Base-by-base conservation (phyloP, 352 stramenopile genomes). In the Globisporangium parvum region DNA sequence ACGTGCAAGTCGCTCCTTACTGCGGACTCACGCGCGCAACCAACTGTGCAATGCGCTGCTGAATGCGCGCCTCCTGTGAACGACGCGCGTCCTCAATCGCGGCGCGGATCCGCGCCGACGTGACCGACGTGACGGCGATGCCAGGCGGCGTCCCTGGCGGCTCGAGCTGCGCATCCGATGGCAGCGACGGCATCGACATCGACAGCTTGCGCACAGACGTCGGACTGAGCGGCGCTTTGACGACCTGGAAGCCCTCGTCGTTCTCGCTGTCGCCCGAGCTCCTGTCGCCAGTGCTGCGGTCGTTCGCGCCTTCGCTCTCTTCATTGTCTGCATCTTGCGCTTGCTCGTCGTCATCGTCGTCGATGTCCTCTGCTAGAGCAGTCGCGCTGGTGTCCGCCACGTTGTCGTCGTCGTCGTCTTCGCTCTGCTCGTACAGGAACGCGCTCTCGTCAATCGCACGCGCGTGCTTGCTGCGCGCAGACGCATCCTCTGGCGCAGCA, bases 11-110 rank as follows among this genome's bases (percentile, higher is more conserved):
- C 4, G 39, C 39, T 45, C 12, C 39, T 20, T 6, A 18, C 14
- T 24, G 41, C 41, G 41, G 6, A 47, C 41, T 60, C 46, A 31
- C 45, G 6, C 39, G 46, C 21, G 63, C 51, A 9, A 59, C 50
- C 20, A 92, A 75, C 48, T 85, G 75, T 1, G 77, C 70, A 61
- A 92, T 86, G 21, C 81, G 81, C 41, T 69, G 62, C 51, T 86
- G 59, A 18, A 88, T 71, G 21, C 79, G 79, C 28, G 76, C 64
- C 33, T 85, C 61, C 60, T 90, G 79, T 8, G 63, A 66, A 42
- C 61, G 75, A 10, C 66, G 71, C 15, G 75, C 77, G 33, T 79
- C 59, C 35, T 63, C 63, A 48, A 88, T 88, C 44, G 81, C 81
- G 47, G 71, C 55, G 1, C 72, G 69, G 26, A 91, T 77, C 28